These are phyloP conservation scores for Kluyveromyces aestuarii DNA, from an alignment of 805 yeast species.

Conservation along the genomic window DNA sequence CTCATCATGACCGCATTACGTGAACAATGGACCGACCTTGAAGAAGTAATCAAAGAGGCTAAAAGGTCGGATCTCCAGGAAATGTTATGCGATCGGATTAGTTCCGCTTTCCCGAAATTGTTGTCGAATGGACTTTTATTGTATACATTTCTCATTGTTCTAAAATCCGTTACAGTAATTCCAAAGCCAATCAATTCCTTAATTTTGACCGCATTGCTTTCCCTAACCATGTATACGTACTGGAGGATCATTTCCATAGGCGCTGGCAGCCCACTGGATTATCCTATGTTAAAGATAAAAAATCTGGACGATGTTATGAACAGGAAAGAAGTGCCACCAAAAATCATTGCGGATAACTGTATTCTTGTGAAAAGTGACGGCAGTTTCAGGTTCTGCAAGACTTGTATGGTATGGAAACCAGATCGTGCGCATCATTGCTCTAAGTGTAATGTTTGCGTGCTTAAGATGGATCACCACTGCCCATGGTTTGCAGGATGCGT, in stretches of 20 bases:
- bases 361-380: conserved; percentile 48
- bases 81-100: conserved; percentile 1
- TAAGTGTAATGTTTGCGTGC: conserved; percentile 54
- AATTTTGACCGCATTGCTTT: conserved; percentile 3
- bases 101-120: conserved; percentile 19
- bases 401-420: conserved; percentile 72
- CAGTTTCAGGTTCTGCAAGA: conserved; percentile 56
- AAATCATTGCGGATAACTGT: conserved; percentile 31
- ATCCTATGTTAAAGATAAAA: conserved; percentile 32
- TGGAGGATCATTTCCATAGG: conserved; percentile 44
- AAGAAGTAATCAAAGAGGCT: no score
- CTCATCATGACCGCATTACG: no score
- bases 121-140: conserved; percentile 15
- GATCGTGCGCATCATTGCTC: conserved; percentile 85
- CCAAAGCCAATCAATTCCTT: conserved; percentile 5
- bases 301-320: conserved; percentile 21
- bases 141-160: conserved; percentile 16
- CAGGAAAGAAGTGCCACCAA: conserved; percentile 34
- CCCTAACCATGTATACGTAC: conserved; percentile 37
- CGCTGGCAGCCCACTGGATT: conserved; percentile 60
- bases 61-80: not conserved
- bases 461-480: conserved; percentile 89
- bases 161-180: conserved; percentile 10
- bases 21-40: no score
- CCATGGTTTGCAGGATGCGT: conserved; percentile 93